Conservation (phyloP, 352 stramenopile genomes). For the Blastocystis sp. region DNA sequence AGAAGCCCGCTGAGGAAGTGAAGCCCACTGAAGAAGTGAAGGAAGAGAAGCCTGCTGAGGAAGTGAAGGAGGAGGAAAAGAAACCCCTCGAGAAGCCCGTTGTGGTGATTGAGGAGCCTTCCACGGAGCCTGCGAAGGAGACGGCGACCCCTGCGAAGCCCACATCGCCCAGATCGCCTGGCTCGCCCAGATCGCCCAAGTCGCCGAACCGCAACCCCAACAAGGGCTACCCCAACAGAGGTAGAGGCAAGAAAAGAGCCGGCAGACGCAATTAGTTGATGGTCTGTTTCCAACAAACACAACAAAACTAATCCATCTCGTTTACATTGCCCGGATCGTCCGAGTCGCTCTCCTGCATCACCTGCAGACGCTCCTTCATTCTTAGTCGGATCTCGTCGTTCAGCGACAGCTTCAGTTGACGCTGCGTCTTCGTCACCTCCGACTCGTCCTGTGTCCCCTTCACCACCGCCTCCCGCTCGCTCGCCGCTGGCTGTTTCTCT, state of each 20-base stretch:
- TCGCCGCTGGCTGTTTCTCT: not conserved
- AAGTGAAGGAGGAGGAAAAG: not conserved
- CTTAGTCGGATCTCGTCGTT: slow-evolving; percentile 64
- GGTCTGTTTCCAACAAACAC: not conserved
- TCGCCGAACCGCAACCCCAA: not conserved
- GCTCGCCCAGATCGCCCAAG: not conserved
- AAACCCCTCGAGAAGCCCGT: not conserved
- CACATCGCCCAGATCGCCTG: not conserved
- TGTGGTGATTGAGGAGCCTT: not conserved
- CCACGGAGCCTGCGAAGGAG: too few relatives aligned
- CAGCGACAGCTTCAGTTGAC: slow-evolving; percentile 59
- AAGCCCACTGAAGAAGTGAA: not conserved
- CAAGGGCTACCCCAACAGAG: not conserved
- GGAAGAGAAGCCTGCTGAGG: not conserved
- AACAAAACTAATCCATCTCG: slow-evolving; percentile 8
- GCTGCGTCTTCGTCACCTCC: slow-evolving; percentile 43
- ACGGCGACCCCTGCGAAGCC: not conserved
- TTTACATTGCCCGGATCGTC: slow-evolving; percentile 16
- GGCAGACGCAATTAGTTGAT: not conserved
- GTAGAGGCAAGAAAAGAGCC: not conserved
- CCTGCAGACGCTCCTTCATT: slow-evolving; percentile 51
- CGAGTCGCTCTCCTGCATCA: slow-evolving; percentile 64
- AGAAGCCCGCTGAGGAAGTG: not conserved
- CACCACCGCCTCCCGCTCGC: slow-evolving; percentile 18
- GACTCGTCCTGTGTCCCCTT: slow-evolving; percentile 48